Evolutionary conservation across 1,284 basidiomycete species (phyloP).

Genomic region (Sporisorium sorghi): DNA sequence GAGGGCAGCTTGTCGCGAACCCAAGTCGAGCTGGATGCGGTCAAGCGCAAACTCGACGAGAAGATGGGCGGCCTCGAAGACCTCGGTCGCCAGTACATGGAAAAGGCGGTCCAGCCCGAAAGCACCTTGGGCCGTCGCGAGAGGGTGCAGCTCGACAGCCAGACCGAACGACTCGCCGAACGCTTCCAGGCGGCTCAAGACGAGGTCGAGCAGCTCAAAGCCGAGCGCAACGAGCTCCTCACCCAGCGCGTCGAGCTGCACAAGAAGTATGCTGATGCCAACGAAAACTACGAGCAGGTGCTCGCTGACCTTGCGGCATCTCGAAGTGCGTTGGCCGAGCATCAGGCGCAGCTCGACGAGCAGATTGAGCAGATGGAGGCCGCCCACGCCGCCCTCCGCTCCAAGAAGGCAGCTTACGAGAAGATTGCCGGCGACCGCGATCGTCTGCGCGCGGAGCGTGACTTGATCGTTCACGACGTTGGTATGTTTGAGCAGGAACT

Average conservation of each 20-base stretch:
- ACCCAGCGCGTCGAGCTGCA: slow-evolving; percentile 45
- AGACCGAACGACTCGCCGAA: slow-evolving; percentile 41
- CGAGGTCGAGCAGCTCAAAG: slow-evolving; percentile 46
- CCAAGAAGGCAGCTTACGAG: slow-evolving; percentile 39
- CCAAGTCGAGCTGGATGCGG: slow-evolving; percentile 34
- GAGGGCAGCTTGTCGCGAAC: slow-evolving; percentile 40
- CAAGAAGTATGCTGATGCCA: slow-evolving; percentile 35
- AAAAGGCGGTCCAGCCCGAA: slow-evolving; percentile 23
- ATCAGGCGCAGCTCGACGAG: slow-evolving; percentile 57
- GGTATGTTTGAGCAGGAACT: slow-evolving; percentile 54
- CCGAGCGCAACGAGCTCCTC: slow-evolving; percentile 47
- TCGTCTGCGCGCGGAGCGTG: slow-evolving; percentile 42
- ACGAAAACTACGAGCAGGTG: slow-evolving; percentile 44
- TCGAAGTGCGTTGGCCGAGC: slow-evolving; percentile 40
- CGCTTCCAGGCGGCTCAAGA: slow-evolving; percentile 39
- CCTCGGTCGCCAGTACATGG: slow-evolving; percentile 29
- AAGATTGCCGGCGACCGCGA: slow-evolving; percentile 50
- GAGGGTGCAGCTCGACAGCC: slow-evolving; percentile 13
- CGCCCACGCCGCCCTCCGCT: slow-evolving; percentile 41
- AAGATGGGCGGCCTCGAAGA: slow-evolving; percentile 47
- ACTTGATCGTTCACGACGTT: slow-evolving; percentile 53
- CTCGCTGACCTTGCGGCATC: slow-evolving; percentile 41
- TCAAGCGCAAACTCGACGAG: slow-evolving; percentile 47
- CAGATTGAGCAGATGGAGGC: slow-evolving; percentile 56
- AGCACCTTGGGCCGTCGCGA: slow-evolving; percentile 17